Evolutionary conservation across 306 rosid species (phyloP), one percentile per base, ranked within the genome.

Genomic region (Acacia melanoxylon): DNA sequence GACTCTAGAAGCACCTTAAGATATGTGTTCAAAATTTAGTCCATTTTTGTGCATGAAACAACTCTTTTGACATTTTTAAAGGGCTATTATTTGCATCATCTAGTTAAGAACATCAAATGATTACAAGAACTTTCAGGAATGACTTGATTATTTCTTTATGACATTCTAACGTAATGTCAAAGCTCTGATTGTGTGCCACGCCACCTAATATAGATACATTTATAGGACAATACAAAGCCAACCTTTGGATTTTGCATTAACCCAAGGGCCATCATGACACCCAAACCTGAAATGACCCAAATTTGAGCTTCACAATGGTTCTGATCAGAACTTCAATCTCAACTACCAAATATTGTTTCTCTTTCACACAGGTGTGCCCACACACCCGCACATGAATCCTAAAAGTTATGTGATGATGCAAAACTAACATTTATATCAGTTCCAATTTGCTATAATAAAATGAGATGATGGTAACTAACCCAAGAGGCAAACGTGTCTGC

Each of bases 401-500:
- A 61, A 22, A 24, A 61, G 67, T 12, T 24, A 61, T 25, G 49
- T 46, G 42, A 72, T 19, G 49, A 48, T 86, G 29, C 22, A 56
- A 59, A 74, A 80, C 54, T 31, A 73, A 78, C 44, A 52, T 42
- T 29, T 74, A 63, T 42, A 78, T 75, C 75, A 41, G 33, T 76
- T 59, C 76, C 31, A 76, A 45, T 46, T 74, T 72, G 78, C 71
- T 45, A 78, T 48, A 58, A 78, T 41, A 25, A 73, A 79, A 79
- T 27, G 78, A 74, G 82, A 83, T 33, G 66, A 37, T 25, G 69
- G 83, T 80, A 72, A 88, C 91, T 89, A 84, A 95, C 99, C 99
- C 99, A 95, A 78, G 97, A 95, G 74, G 98, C 96, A 87, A 95
- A 93, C 68, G 81, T 61, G 68, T 89, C 79, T 27, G 99, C 99